Conservation (phyloP, 495 filamentous ascomycete species). For the Trichoderma virens region DNA sequence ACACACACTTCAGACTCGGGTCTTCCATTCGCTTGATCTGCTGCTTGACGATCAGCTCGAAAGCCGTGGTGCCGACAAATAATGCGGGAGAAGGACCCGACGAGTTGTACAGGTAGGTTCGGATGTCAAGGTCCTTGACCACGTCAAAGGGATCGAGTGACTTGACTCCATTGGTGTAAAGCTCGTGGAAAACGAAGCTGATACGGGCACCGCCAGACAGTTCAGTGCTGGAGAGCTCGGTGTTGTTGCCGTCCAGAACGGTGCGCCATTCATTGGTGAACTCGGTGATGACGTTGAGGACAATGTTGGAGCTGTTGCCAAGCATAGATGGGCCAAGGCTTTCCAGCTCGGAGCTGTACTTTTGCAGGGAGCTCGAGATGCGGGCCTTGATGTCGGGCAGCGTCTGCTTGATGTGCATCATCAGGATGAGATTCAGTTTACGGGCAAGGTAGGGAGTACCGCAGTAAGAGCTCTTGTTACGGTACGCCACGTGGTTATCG, state of each 20-base stretch:
- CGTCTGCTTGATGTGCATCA: slow-evolving; percentile 99
- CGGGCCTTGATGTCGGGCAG: slow-evolving; percentile 96
- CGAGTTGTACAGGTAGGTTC: slow-evolving; percentile 95
- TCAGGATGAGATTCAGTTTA: slow-evolving; percentile 96
- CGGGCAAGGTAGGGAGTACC: slow-evolving; percentile 94
- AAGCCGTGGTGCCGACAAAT: slow-evolving; percentile 95
- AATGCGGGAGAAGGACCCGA: slow-evolving; percentile 95
- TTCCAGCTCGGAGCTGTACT: slow-evolving; percentile 76
- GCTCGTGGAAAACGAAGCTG: slow-evolving; percentile 98
- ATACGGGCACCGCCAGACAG: slow-evolving; percentile 96
- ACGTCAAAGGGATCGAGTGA: slow-evolving; percentile 96
- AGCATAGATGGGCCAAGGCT: slow-evolving; percentile 91
- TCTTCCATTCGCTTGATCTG: slow-evolving; percentile 97
- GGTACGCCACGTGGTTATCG: slow-evolving; percentile 96
- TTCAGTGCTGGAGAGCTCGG: slow-evolving; percentile 88
- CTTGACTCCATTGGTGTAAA: slow-evolving; percentile 97
- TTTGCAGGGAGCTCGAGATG: slow-evolving; percentile 85
- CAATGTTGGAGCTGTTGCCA: slow-evolving; percentile 90
- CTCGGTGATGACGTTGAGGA: slow-evolving; percentile 97
- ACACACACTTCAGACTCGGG: slow-evolving; percentile 92
- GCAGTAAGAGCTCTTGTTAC: slow-evolving; percentile 97
- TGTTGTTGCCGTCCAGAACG: slow-evolving; percentile 92
- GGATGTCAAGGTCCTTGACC: slow-evolving; percentile 96
- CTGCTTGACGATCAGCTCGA: slow-evolving; percentile 97
- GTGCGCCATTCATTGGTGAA: slow-evolving; percentile 96